Base-by-base conservation (phyloP, 202 grass and related monocot genomes). In the Cymbopogon flexuosus region DNA sequence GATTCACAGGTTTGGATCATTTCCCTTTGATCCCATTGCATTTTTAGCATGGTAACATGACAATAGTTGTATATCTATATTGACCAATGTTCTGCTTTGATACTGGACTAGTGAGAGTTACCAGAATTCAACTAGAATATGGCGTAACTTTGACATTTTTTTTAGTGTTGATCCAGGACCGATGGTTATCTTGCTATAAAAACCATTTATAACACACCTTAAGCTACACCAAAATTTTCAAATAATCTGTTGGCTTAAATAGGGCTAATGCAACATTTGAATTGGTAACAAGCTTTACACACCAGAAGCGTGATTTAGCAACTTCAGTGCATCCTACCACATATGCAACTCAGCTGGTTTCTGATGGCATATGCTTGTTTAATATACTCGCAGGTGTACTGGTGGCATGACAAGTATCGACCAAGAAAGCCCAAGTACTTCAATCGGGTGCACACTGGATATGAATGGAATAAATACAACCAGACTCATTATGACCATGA, bases 381-480 rank as follows among this genome's bases (percentile, higher is more conserved):
- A 65, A 79, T 70, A 60, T 85, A 23, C 77, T 87, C 72, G 16
- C 79, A 99, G 96, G 96, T 93, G 10, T 99, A 99, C 59, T 99
- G 96, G 96, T 99, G 92, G 92, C 96, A 95, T 60, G 96, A 99
- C 66, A 99, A 99, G 81, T 99, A 99, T 49, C 88, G 92, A 52
- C 90, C 96, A 61, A 83, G 92, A 88, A 99, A 95, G 52, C 92
- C 96, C 5, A 99, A 99, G 82, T 99, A 99, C 81, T 99, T 99
- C 77, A 99, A 95, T 84, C 71, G 96, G 46, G 96, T 99, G 73
- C 96, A 99, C 84, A 99, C 96, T 64, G 92, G 92, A 79, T 99
- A 98, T 15, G 96, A 95, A 75, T 99, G 96, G 96, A 95, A 99
- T 71, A 99, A 99, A 84, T 99, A 99, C 71, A 99, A 99, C 61